Base-by-base conservation (phyloP, 1,284 basidiomycete genomes). In the Irpex sp. region DNA sequence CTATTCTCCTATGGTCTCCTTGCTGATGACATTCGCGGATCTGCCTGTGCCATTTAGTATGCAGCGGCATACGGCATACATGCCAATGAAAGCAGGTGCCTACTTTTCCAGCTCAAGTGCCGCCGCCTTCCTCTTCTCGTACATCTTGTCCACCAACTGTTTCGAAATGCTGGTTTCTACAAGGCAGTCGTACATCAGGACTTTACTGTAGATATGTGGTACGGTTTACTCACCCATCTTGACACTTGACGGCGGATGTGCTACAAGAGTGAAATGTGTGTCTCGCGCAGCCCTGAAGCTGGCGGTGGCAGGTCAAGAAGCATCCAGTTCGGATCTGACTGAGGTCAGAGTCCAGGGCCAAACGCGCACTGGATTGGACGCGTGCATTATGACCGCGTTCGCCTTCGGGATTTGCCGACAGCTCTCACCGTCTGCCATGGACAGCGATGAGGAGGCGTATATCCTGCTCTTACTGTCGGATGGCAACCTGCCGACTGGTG, bases 31-130 rank as follows among this genome's bases (percentile, higher is more conserved):
- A 92, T 75, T 96, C 94, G 66, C 94, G 88, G 63, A 98, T 91
- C 61, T 75, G 74, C 65, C 75, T 94, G 86, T 91, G 18, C 57
- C 21, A 19, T 63, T 56, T 53, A 59, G 19, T 53, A 59, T 28
- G 55, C 35, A 19, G 18, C 49, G 23, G 42, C 5, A 18, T 49
- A 21, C 33, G 19, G 6, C 33, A n/a, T 9, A 56, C 14, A n/a
- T 23, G 37, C 33, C 33, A 59, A 64, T 4, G 3, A 12, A 42
- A 12, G 39, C 18, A 54, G 21, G 56, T 78, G 66, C 48, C 3
- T 73, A 95, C 91, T 95, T 96, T 79, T 98, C 96, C 57, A 98
- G 84, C 63, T 98, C 96, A 60, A 98, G 86, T 1, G 96, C 96
- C 4, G 96, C 94, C 8, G 92, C 88, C 78, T 98, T 98, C 64